Evolutionary conservation across 83 land plant genomes (phyloP).

Genomic region (Picea engelmannii): DNA sequence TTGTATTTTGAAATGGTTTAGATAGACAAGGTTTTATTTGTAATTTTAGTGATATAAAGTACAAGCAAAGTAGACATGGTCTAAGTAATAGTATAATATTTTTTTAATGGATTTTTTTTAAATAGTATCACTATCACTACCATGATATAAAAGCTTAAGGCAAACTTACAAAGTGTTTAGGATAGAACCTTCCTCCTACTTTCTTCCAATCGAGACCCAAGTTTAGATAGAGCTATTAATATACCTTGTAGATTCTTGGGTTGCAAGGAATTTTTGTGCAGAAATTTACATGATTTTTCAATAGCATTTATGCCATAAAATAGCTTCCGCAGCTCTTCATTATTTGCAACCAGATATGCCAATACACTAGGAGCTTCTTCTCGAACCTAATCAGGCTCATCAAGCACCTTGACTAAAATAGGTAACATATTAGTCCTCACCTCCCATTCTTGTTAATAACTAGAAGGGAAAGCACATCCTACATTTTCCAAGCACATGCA

Average conservation of each 20-base stretch:
- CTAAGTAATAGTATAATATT: too few species aligned
- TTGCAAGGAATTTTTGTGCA: slow-evolving; percentile 40
- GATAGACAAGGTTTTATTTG: too few species aligned
- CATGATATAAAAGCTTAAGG: too few species aligned
- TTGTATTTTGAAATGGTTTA: too few species aligned
- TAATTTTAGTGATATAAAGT: too few species aligned
- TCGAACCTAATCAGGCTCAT: slow-evolving; percentile 86
- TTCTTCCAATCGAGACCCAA: slow-evolving; percentile 78
- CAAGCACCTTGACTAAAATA: slow-evolving; percentile 69
- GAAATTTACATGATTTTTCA: slow-evolving; percentile 67
- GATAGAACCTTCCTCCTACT: slow-evolving; percentile 65
- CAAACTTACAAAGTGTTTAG: too few species aligned
- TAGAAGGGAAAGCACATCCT: slow-evolving; percentile 51
- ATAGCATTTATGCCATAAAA: slow-evolving; percentile 63
- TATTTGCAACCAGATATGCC: slow-evolving; percentile 65
- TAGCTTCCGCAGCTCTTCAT: slow-evolving; percentile 81
- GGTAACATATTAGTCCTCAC: slow-evolving; percentile 59
- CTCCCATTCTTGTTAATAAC: slow-evolving; percentile 55
- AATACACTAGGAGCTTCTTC: slow-evolving; percentile 86
- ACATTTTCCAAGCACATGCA: slow-evolving; percentile 73
- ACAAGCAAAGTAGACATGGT: too few species aligned
- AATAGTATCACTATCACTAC: too few species aligned
- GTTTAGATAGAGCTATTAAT: slow-evolving; percentile 75
- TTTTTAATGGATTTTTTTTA: too few species aligned
- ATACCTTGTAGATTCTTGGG: slow-evolving; percentile 77